A percentile compares a stretch with the other conserved stretches of the same genome.
Evolutionary conservation across 2,329 filamentous ascomycete species (phyloP).

Genomic region (Myrmaecium sp.): DNA sequence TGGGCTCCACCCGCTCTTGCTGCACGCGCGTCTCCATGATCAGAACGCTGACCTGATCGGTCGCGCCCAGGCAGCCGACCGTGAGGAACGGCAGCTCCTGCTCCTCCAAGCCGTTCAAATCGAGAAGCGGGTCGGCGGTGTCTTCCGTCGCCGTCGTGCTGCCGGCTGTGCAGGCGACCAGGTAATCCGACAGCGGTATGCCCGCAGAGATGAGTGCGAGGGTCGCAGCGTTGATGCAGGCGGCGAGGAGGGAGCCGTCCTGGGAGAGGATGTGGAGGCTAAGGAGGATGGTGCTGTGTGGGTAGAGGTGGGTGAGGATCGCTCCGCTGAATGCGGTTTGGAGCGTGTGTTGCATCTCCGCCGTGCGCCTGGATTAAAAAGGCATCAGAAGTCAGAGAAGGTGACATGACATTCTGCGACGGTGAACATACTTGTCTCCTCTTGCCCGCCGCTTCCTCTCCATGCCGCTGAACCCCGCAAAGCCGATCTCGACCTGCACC

Average conservation of each 20-base stretch:
- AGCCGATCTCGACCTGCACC: conserved; percentile 64
- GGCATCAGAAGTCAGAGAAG: conserved; percentile 3
- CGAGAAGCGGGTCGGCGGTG: conserved; percentile 57
- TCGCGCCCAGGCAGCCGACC: conserved; percentile 59
- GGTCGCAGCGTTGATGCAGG: conserved; percentile 79
- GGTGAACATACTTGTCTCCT: conserved; percentile 53
- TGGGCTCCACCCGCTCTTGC: conserved; percentile 64
- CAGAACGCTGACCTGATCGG: conserved; percentile 60
- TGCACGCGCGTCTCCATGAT: conserved; percentile 84
- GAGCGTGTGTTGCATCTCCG: conserved; percentile 68
- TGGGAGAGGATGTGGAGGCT: conserved; percentile 75
- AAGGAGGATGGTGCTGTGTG: conserved; percentile 69
- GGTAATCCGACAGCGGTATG: conserved; percentile 85
- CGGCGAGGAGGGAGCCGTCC: conserved; percentile 78
- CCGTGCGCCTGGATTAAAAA: conserved; percentile 44
- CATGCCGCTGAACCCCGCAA: conserved; percentile 76
- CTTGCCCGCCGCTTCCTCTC: conserved; percentile 63
- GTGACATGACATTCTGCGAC: too few species aligned
- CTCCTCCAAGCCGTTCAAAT: conserved; percentile 66
- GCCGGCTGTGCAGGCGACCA: conserved; percentile 76
- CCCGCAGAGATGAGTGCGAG: conserved; percentile 88
- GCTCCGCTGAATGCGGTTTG: conserved; percentile 58
- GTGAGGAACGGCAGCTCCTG: conserved; percentile 81
- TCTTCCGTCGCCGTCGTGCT: conserved; percentile 55
- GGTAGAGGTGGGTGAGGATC: conserved; percentile 75